A percentile compares a stretch with the other conserved stretches of the same genome.
Conservation (phyloP, 306 rosid species). For the Medicago lupulina region DNA sequence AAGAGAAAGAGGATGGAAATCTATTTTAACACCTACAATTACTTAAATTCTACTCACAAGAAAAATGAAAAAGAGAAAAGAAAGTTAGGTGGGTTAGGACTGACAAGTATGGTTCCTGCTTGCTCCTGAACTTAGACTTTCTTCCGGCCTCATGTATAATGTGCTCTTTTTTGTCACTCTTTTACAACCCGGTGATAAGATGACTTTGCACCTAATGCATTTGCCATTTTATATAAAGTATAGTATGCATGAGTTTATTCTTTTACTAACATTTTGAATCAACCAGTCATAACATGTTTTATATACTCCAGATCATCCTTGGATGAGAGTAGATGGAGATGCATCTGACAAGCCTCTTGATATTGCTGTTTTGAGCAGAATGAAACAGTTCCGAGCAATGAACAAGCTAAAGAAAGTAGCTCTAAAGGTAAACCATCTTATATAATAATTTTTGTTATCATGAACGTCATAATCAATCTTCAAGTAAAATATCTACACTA, state of each 20-base stretch:
- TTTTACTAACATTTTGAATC: slow-evolving; percentile 30
- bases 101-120: background rate
- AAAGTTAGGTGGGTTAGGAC: too few relatives aligned
- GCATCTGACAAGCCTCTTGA: slow-evolving; percentile 96
- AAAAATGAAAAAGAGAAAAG: too few relatives aligned
- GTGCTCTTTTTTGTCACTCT: slow-evolving; percentile 3
- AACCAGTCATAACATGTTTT: slow-evolving; percentile 27
- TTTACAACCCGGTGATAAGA: slow-evolving; percentile 7
- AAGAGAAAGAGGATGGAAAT: background rate
- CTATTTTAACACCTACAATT: background rate
- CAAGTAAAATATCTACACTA: background rate
- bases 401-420: slow-evolving; percentile 98
- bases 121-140: slow-evolving; percentile 16
- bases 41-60: background rate
- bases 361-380: slow-evolving; percentile 88
- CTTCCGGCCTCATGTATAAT: slow-evolving; percentile 17
- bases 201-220: slow-evolving; percentile 10
- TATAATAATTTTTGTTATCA: slow-evolving; percentile 33
- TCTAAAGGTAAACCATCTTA: slow-evolving; percentile 63
- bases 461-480: slow-evolving; percentile 14
- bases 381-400: slow-evolving; percentile 99
- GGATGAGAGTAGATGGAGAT: slow-evolving; percentile 96
- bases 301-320: slow-evolving; percentile 82
- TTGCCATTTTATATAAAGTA: background rate
- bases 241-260: slow-evolving; percentile 4